Evolutionary conservation across 257 asterid genomes (phyloP), one percentile per base, ranked within the genome.

Genomic region (Craterostigma plantagineum): DNA sequence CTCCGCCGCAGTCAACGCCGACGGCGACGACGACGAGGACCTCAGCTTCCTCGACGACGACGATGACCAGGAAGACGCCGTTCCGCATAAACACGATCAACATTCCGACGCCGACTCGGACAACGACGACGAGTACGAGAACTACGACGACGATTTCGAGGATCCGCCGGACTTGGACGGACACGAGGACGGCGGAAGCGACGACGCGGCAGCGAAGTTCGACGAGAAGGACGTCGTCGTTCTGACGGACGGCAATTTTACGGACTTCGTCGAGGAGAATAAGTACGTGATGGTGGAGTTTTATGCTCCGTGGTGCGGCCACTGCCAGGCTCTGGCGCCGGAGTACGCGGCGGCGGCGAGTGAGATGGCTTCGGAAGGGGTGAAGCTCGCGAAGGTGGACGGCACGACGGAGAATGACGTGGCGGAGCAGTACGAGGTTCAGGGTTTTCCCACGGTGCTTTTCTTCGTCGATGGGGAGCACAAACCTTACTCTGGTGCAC

Each of bases 291-390:
- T 87, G 98, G 93, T 82, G 61, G 98, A 87, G 53, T 87, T 87
- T 43, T 87, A 82, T 39, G 95, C 98, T 23, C 93, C 95, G 34
- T 87, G 98, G 98, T 87, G 98, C 49, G 93, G 95, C 3, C 98
- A 87, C 53, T 87, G 98, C 61, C 63, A 73, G 72, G 51, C 72
- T 16, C 64, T 87, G 55, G 75, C 91, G 33, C 98, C 95, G 64
- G 98, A 87, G 68, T 87, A 73, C 40, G 98, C 98, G 1, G 93
- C 92, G 14, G 98, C 93, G 9, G 98, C 98, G n/a, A 79, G 93
- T 11, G 91, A 62, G 66, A 62, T 87, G 54, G 68, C 66, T 60
- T 67, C 44, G 42, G 68, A 53, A 61, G 61, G 57, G 48, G 95
- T 79, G 67, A 67, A 58, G 64, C 77, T 87, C 33, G 93, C 91